phyloP scores from a whole-genome alignment of 345 rosid species.

The Iberis pinnata region DNA sequence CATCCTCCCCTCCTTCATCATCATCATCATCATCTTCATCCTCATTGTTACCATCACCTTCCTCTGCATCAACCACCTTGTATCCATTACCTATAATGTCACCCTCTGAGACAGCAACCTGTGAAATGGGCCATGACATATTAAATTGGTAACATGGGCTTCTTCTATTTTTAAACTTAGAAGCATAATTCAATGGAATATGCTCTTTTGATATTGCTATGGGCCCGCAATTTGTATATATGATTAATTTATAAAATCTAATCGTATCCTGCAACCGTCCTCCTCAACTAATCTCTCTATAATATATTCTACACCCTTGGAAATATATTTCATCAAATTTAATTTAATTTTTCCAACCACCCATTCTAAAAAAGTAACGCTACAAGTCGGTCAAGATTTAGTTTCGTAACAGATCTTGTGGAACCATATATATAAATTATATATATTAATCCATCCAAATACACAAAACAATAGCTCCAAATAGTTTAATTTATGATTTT shows the following conservation, averaged over 20 bases:
- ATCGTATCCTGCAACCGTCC: conserved; percentile 27
- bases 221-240: conserved; percentile 4
- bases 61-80: conserved; percentile 55
- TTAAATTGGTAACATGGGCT: conserved; percentile 6
- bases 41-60: conserved; percentile 35
- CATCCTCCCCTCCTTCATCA: conserved; percentile 41
- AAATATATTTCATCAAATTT: neutral
- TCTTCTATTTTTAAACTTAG: neutral
- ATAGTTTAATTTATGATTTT: too few species aligned
- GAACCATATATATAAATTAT: too few species aligned
- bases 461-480: too few species aligned
- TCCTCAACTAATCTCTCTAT: conserved; percentile 23
- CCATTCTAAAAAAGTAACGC: conserved; percentile 9
- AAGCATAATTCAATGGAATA: conserved; percentile 28
- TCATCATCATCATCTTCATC: conserved; percentile 32
- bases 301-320: conserved; percentile 8
- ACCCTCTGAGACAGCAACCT: conserved; percentile 34
- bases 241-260: neutral
- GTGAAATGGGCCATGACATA: conserved; percentile 9
- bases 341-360: conserved; percentile 20
- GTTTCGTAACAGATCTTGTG: neutral
- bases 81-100: conserved; percentile 24
- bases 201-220: conserved; percentile 6
- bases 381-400: conserved; percentile 19
- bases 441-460: too few species aligned